Conservation (phyloP, 306 rosid genomes). For the Corylus americana region DNA sequence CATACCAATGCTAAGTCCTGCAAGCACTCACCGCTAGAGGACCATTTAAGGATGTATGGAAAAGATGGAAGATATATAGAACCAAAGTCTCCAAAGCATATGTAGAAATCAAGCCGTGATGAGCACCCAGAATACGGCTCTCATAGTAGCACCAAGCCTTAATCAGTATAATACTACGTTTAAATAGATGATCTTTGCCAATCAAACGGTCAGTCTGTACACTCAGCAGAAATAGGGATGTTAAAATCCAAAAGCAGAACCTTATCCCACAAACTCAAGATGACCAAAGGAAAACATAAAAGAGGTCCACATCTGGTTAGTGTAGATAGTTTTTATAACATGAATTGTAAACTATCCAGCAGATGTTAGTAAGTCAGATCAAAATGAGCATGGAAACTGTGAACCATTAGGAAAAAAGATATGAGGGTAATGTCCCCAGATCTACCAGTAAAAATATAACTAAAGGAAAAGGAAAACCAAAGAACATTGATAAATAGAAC, state of each 20-base stretch:
- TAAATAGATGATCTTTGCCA: constrained; percentile 49
- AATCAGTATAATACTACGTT: constrained; percentile 48
- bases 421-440: neutral
- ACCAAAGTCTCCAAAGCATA: constrained; percentile 58
- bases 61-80: constrained; percentile 46
- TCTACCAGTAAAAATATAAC: neutral
- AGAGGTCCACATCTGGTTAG: neutral
- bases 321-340: neutral
- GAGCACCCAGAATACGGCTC: constrained; percentile 57
- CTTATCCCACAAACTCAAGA: neutral
- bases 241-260: constrained; percentile 6
- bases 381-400: neutral
- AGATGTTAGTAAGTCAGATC: neutral
- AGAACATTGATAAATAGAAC: neutral
- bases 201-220: constrained; percentile 42
- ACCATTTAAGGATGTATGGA: constrained; percentile 41
- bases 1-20: neutral
- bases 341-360: neutral
- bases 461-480: neutral
- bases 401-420: neutral
- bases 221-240: neutral
- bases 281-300: neutral
- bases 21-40: constrained; percentile 44
- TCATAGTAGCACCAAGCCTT: constrained; percentile 63
- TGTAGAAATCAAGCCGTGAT: constrained; percentile 55